Base-by-base conservation (phyloP, 2,329 filamentous ascomycete genomes). In the Fusarium nelsonii region DNA sequence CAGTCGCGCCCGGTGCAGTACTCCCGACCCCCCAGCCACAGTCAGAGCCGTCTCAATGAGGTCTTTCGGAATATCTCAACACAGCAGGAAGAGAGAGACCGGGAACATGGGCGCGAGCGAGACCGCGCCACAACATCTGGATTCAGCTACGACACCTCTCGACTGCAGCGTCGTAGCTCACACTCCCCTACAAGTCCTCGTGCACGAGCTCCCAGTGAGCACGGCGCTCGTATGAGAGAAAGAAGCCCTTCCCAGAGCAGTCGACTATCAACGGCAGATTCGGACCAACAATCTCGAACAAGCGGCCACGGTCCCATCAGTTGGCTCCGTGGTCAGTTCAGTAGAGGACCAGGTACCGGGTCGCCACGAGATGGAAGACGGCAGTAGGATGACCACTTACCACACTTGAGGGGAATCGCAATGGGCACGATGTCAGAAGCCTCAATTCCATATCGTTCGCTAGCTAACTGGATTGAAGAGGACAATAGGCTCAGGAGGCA, bases 301-400 rank as follows among this genome's bases (percentile, higher is more conserved):
- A 75, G 78, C n/a, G 75, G 76, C 5, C 72, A 76, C 39, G 79
- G 81, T 4, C 79, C 82, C 33, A 68, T 84, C 2, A 76, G 77
- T 59, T 85, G 83, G 83, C 69, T 85, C 20, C 79, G 83, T 46
- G 80, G 80, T 43, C 79, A 78, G 39, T 82, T 84, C 34, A 68
- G 77, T 7, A 73, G 76, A 56, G 73, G 74, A 16, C 72, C 74
- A 14, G 65, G 67, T 8, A 70, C 72, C 37, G 74, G 76, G 28
- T 69, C 75, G 15, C 71, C 73, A 30, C 74, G 77, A 20, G 76
- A 78, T 26, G 73, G 72, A 58, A 70, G 72, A 48, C 74, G 73
- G 44, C 65, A 71, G 49, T 78, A 77, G 74, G 60, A 58, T 28
- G 33, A 55, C 52, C 55, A 58, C 57, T 58, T 65, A 33, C 43